Percentiles rank a stretch among this genome's conserved stretches.
Conservation (phyloP, 1,139 yeast species). For the Saccharomyces hybrid region DNA sequence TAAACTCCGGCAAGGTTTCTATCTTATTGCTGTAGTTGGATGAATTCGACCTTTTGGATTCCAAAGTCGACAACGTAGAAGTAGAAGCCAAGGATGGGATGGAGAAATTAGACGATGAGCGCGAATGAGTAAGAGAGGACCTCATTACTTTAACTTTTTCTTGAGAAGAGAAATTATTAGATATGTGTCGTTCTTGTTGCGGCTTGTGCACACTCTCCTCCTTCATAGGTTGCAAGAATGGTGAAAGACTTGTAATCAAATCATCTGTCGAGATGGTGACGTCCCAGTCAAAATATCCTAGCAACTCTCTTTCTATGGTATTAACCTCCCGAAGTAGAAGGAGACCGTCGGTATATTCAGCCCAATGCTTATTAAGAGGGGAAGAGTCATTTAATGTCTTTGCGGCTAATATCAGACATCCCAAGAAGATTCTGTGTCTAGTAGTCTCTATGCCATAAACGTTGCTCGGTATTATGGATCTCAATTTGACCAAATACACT, state of each 20-base stretch:
- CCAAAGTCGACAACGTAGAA: conserved; percentile 21
- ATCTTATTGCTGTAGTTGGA: conserved; percentile 4
- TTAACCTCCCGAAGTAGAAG: conserved; percentile 72
- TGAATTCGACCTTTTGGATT: conserved; percentile 12
- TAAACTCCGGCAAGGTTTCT: conserved; percentile 3
- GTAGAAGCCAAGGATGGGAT: conserved; percentile 25
- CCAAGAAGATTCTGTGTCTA: conserved; percentile 83
- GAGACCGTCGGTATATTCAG: conserved; percentile 79
- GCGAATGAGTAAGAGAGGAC: conserved; percentile 13
- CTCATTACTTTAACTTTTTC: neutral
- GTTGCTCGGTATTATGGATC: conserved; percentile 72
- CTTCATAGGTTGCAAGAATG: conserved; percentile 70
- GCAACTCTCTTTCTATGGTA: conserved; percentile 82
- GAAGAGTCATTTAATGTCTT: conserved; percentile 87
- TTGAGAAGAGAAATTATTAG: neutral
- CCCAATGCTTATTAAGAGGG: conserved; percentile 95
- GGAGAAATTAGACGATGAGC: conserved; percentile 20
- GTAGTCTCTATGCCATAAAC: conserved; percentile 93
- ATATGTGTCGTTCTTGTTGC: conserved; percentile 11
- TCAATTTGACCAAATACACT: conserved; percentile 70
- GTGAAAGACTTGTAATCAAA: conserved; percentile 58
- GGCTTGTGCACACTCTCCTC: conserved; percentile 25
- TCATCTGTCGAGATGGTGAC: conserved; percentile 62
- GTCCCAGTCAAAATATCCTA: conserved; percentile 79
- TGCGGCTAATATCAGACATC: conserved; percentile 81